phyloP scores from a whole-genome alignment of 2,329 filamentous ascomycete genomes.

The Diaporthe ilicicola region DNA sequence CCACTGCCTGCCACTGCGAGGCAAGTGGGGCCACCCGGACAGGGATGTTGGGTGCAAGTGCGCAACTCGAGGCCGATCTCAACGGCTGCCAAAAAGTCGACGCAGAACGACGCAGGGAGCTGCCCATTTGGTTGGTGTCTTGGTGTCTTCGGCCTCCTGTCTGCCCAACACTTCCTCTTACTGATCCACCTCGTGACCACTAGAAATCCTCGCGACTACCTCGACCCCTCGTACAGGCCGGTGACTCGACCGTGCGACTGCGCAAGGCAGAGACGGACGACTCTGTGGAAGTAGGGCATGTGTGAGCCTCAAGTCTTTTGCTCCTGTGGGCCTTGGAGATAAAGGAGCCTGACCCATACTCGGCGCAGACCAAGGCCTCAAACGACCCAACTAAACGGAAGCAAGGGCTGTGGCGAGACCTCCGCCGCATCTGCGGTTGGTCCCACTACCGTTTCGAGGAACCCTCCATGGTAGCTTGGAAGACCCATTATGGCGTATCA shows the following conservation, averaged over 20 bases:
- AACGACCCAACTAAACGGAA: background rate
- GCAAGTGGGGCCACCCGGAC: conserved; percentile 15
- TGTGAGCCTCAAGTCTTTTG: conserved; percentile 4
- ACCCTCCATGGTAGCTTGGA: conserved; percentile 19
- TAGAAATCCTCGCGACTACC: background rate
- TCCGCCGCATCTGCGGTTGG: background rate
- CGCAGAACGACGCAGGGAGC: background rate
- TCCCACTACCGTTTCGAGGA: background rate
- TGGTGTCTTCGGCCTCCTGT: background rate
- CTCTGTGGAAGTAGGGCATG: background rate
- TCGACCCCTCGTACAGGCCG: background rate
- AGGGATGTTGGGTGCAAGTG: conserved; percentile 15
- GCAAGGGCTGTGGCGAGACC: background rate
- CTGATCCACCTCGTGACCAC: background rate
- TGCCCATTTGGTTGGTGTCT: background rate
- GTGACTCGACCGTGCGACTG: background rate
- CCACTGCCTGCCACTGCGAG: background rate
- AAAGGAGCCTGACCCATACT: background rate
- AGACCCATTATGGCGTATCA: background rate
- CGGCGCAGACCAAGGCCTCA: background rate
- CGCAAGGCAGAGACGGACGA: background rate
- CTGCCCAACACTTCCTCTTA: background rate
- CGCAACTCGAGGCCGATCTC: conserved; percentile 17
- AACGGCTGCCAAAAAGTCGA: background rate
- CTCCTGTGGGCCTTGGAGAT: background rate